Conservation (phyloP, 768 basidiomycete genomes). For the Lentinula guzmanii region DNA sequence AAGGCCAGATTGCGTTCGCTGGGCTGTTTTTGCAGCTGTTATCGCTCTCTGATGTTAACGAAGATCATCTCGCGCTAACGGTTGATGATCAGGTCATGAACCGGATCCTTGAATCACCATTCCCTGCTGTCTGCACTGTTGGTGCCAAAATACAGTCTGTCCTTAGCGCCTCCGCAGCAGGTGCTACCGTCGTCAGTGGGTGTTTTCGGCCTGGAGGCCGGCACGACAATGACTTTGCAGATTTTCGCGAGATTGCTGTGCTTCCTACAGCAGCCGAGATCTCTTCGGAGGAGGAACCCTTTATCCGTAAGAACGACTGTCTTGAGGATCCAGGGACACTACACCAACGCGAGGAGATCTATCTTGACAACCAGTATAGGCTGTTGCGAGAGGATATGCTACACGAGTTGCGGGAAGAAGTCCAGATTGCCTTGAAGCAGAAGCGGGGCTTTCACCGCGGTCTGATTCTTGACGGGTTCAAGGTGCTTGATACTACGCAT, state of each 20-base stretch:
- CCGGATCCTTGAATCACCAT: constrained; percentile 17
- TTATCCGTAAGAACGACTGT: constrained; percentile 37
- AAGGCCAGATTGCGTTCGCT: constrained; percentile 34
- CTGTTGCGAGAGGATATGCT: constrained; percentile 62
- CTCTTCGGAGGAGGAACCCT: constrained; percentile 35
- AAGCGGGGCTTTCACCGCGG: constrained; percentile 38
- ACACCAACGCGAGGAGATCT: constrained; percentile 31
- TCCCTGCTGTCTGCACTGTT: constrained; percentile 20
- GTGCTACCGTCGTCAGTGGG: constrained; percentile 13
- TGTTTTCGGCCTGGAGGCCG: constrained; percentile 52
- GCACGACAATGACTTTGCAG: constrained; percentile 62
- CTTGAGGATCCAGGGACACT: constrained; percentile 37
- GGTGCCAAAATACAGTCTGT: constrained; percentile 32
- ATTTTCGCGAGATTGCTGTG: constrained; percentile 57
- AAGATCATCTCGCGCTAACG: constrained; percentile 27
- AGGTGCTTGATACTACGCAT: constrained; percentile 23
- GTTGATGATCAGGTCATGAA: constrained; percentile 17
- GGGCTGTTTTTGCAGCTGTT: constrained; percentile 46
- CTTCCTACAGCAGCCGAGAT: constrained; percentile 59
- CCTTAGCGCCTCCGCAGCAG: constrained; percentile 25
- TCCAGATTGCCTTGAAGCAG: constrained; percentile 33
- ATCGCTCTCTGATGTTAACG: constrained; percentile 25
- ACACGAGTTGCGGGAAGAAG: constrained; percentile 49
- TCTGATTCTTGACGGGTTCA: constrained; percentile 30
- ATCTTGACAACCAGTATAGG: constrained; percentile 65